Evolutionary conservation across 768 basidiomycete genomes (phyloP), one percentile per base, ranked within the genome.

Genomic region (Amanita subjunquillea): DNA sequence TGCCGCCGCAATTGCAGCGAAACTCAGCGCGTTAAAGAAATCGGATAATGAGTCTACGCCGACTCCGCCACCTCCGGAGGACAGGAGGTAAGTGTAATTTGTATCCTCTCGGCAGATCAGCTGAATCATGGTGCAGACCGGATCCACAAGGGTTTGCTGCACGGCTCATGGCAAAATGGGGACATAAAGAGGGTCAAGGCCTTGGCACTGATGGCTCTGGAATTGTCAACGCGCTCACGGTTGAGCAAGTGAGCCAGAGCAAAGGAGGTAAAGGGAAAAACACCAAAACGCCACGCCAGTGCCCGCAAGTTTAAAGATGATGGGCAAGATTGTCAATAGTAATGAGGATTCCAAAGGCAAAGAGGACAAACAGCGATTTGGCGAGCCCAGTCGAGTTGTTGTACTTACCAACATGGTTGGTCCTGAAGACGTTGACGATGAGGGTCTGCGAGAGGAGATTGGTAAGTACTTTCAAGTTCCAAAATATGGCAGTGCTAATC

Each of bases 161-260:
- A 10, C 83, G 88, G 32, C 63, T 95, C 58, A 95, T 96, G 92
- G 89, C 88, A 2, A 96, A 93, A 69, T 94, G 88, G 89, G 94
- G 94, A 0, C 91, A 96, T 64, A 87, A 89, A 63, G 90, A 91
- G 64, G 95, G 95, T 1, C 85, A 92, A 67, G 94, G 94, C 8
- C 76, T 97, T 1, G 95, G 95, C 32, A 84, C 78, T 0, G 82
- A 88, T 54, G 88, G 83, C 6, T 76, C 77, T 2, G 93, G 93
- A 1, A 94, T 98, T 42, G 81, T 94, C 41, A 87, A 94, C 54
- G 91, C 94, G 4, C 76, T 97, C 3, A 77, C 83, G 0, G 87
- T 95, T 20, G 88, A 94, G 62, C 84, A 86, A 53, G 70, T 79
- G 13, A 62, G 68, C 27, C 68, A 63, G 41, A 67, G 66, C 29